Base-by-base conservation (phyloP, 768 basidiomycete species). In the Tubosaeta brunneosetosa region DNA sequence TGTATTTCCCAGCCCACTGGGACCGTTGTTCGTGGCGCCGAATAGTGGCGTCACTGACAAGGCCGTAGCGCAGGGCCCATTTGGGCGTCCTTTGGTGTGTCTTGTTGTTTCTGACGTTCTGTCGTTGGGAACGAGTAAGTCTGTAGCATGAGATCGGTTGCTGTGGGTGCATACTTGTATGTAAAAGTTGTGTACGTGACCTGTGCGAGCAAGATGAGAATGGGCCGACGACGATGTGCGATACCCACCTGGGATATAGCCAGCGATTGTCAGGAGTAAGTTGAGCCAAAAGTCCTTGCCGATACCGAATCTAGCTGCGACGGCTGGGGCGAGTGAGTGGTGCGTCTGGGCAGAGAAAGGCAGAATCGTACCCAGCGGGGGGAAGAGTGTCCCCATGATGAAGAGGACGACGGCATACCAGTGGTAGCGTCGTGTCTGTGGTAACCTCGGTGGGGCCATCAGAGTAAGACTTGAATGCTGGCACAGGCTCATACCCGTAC, bases 61-160 rank as follows among this genome's bases (percentile, higher is more conserved):
- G 87, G 36, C 94, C 94, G 68, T 91, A 91, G 57, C 86, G 81
- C 70, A 89, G 77, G 0, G 86, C 87, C 94, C 94, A 97, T 71
- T 97, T 94, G 17, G 94, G 94, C n/a, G 94, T 97, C 41, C 94
- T 84, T 13, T 79, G 77, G 66, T 89, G 81, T 61, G 83, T 94
- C 77, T 94, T 91, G 77, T 97, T 97, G 74, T 97, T 97, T 51
- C 94, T 79, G 58, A 97, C 84, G 71, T 97, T 97, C 85, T 97
- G 66, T 19, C 49, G 6, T 34, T 10, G 52, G 34, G 34, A 60
- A 43, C 44, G 56, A 27, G 51, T 58, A 16, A 53, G 43, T 44
- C 37, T 7, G 47, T 44, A 36, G 44, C 7, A 27, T 22, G 32
- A 32, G 34, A 14, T 36, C 44, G 43, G 55, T 50, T 14, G 29